These are phyloP conservation scores for Pinus albicaulis DNA, from an alignment of 75 land plant genomes.

Conservation along the genomic window DNA sequence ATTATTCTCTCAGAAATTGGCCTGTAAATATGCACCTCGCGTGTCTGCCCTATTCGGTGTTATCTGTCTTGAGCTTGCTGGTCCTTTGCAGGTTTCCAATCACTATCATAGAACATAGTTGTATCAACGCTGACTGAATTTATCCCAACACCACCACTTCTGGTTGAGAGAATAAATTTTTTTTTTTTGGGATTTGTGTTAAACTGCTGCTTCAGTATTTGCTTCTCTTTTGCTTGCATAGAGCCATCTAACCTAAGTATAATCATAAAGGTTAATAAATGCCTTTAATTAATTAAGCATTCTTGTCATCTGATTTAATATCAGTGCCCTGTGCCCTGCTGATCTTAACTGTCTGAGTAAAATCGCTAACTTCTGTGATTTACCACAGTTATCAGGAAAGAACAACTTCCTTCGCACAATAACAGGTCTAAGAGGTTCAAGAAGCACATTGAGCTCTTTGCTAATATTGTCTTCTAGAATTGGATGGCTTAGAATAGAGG, in stretches of 20 bases:
- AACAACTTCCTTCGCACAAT: too few relatives aligned
- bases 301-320: slow-evolving; percentile 98
- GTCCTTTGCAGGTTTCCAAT: slow-evolving; percentile 99
- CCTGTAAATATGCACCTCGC: slow-evolving; percentile 96
- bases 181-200: slow-evolving; percentile 84
- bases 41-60: slow-evolving; percentile 96
- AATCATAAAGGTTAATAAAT: too few relatives aligned
- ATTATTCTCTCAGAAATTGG: slow-evolving; percentile 94
- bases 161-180: slow-evolving; percentile 93
- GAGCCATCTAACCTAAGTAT: too few relatives aligned
- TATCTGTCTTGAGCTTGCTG: slow-evolving; percentile 99
- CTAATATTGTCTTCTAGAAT: too few relatives aligned
- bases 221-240: too few relatives aligned
- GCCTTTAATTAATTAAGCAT: slow-evolving; percentile 97
- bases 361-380: slow-evolving; percentile 86
- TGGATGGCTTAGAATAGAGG: too few relatives aligned
- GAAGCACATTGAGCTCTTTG: too few relatives aligned
- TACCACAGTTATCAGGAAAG: slow-evolving; percentile 61
- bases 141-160: slow-evolving; percentile 99
- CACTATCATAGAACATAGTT: slow-evolving; percentile 98
- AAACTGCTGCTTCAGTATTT: slow-evolving; percentile 63
- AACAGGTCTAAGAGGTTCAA: too few relatives aligned
- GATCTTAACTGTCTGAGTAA: slow-evolving; percentile 75
- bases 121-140: slow-evolving; percentile 98
- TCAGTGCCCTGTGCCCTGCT: slow-evolving; percentile 94